Conservation (phyloP, 257 asterid genomes). For the Solanum medicagineum region DNA sequence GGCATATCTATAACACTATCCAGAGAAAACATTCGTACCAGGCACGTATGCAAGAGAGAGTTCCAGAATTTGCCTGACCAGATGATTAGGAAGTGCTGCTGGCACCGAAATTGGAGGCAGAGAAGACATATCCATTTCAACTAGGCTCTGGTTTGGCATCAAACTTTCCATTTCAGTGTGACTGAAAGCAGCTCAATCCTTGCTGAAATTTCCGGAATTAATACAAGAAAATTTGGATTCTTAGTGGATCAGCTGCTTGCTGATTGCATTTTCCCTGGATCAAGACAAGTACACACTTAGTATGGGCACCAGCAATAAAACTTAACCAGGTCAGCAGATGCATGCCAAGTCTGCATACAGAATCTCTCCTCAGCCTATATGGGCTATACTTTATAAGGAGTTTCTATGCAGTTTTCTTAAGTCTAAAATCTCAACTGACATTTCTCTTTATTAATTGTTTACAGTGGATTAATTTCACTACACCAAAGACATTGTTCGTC, state of each 20-base stretch:
- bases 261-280: constrained; percentile 68
- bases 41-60: not conserved
- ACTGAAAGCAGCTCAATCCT: constrained; percentile 64
- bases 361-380: not conserved
- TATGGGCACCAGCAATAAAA: not conserved
- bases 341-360: too few species aligned
- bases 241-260: constrained; percentile 53
- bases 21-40: constrained; percentile 4
- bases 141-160: constrained; percentile 54
- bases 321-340: too few species aligned
- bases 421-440: not conserved
- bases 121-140: constrained; percentile 56
- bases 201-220: constrained; percentile 72
- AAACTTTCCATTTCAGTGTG: constrained; percentile 49
- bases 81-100: constrained; percentile 42
- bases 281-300: not conserved
- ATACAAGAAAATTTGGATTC: constrained; percentile 82
- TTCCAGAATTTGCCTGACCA: constrained; percentile 27
- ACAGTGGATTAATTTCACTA: constrained; percentile 90
- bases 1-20: not conserved
- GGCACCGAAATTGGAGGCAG: constrained; percentile 51
- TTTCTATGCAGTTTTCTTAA: not conserved
- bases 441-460: not conserved
- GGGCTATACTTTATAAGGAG: not conserved
- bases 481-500: constrained; percentile 75